Percentiles rank a stretch among this genome's conserved stretches.
Evolutionary conservation across 305 asterid genomes (phyloP).

Genomic region (Fraxinus platypoda): DNA sequence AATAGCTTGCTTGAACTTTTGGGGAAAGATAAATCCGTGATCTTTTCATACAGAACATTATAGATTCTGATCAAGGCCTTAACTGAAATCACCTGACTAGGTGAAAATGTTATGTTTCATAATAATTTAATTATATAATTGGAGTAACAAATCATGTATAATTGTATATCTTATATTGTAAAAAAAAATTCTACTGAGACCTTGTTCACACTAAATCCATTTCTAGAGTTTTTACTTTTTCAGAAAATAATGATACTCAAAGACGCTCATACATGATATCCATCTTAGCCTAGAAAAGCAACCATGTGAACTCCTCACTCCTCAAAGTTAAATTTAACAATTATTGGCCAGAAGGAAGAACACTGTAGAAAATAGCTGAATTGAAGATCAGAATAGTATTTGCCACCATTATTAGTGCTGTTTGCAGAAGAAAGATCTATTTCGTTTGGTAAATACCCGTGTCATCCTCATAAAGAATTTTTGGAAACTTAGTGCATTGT

Average conservation of each 20-base stretch:
- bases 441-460: background rate
- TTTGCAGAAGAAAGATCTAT: background rate
- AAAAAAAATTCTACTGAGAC: background rate
- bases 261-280: background rate
- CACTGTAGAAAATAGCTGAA: background rate
- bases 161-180: background rate
- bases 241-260: background rate
- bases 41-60: background rate
- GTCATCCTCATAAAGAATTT: background rate
- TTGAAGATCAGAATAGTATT: background rate
- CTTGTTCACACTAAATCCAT: background rate
- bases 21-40: background rate
- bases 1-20: background rate
- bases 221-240: background rate
- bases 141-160: background rate
- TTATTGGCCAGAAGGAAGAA: background rate
- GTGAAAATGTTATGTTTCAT: background rate
- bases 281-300: background rate
- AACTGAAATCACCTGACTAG: background rate
- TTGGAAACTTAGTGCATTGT: background rate
- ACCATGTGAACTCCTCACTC: background rate
- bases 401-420: background rate
- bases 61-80: background rate
- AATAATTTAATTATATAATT: background rate
- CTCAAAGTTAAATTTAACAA: background rate